Percentiles rank a stretch among this genome's conserved stretches.
Conservation (phyloP, 192 early-diverging fungal genomes). For the Radiomyces spectabilis region DNA sequence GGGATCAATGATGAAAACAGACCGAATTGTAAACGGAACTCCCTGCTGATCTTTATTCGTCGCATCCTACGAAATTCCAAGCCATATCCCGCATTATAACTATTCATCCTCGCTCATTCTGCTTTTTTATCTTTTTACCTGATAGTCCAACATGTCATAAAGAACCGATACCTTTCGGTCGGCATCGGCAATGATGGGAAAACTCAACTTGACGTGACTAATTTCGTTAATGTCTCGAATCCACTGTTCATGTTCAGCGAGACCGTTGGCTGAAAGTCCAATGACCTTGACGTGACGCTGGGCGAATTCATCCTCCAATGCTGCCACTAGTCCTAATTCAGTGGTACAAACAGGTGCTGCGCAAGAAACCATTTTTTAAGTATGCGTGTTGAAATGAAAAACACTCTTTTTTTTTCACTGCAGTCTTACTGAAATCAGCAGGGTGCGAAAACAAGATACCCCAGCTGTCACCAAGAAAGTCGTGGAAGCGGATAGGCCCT, state of each 20-base stretch:
- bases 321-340: slow-evolving; percentile 92
- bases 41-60: too few relatives aligned
- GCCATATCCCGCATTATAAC: too few relatives aligned
- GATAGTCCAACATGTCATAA: slow-evolving; percentile 97
- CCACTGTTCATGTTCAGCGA: slow-evolving; percentile 79
- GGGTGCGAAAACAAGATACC: slow-evolving; percentile 96
- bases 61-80: too few relatives aligned
- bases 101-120: neutral
- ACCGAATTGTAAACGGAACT: slow-evolving; percentile 73
- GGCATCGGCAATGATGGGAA: slow-evolving; percentile 95
- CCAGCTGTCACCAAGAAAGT: slow-evolving; percentile 82
- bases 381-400: too few relatives aligned
- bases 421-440: slow-evolving; percentile 83
- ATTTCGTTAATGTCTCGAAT: slow-evolving; percentile 92
- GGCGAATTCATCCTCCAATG: slow-evolving; percentile 67
- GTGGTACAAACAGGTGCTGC: slow-evolving; percentile 90
- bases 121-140: slow-evolving; percentile 18
- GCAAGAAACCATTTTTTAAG: too few relatives aligned
- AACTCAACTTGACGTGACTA: slow-evolving; percentile 61
- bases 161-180: slow-evolving; percentile 81
- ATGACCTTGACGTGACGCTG: slow-evolving; percentile 83
- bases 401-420: neutral
- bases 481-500: slow-evolving; percentile 89
- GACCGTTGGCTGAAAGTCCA: slow-evolving; percentile 88
- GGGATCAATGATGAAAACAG: slow-evolving; percentile 94